phyloP scores from a whole-genome alignment of 495 filamentous ascomycete species.

The Penicillium arizonense region DNA sequence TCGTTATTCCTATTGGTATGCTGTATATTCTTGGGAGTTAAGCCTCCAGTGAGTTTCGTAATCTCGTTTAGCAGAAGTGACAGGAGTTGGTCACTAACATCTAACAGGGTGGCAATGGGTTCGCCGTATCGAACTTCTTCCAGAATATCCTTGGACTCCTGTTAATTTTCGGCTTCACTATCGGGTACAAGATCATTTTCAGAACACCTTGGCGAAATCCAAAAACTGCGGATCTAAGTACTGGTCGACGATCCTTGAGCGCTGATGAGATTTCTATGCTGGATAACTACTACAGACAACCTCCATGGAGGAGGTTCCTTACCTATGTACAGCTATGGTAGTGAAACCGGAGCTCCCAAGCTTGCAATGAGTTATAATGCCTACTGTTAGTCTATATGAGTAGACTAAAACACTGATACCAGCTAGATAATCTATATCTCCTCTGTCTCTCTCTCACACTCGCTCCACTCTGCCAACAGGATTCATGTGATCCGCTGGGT shows the following conservation, averaged over 20 bases:
- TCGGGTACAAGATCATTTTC: slow-evolving; percentile 27
- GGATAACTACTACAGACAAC: slow-evolving; percentile 15
- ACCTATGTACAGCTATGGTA: slow-evolving; percentile 21
- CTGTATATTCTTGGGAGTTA: slow-evolving; percentile 13
- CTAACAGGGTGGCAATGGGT: background rate
- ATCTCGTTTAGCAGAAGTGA: background rate
- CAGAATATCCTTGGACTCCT: slow-evolving; percentile 29
- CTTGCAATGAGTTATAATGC: too few relatives aligned
- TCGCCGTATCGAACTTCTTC: slow-evolving; percentile 28
- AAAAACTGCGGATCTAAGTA: slow-evolving; percentile 17
- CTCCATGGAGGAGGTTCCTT: slow-evolving; percentile 15
- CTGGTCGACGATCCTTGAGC: slow-evolving; percentile 8
- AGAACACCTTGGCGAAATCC: slow-evolving; percentile 14
- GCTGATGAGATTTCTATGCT: slow-evolving; percentile 18
- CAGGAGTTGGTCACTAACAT: background rate
- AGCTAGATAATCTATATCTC: too few relatives aligned
- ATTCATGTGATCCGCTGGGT: too few relatives aligned
- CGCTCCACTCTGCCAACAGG: too few relatives aligned
- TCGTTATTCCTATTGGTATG: slow-evolving; percentile 15
- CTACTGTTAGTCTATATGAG: too few relatives aligned
- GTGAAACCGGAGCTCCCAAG: too few relatives aligned
- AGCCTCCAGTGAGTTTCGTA: background rate
- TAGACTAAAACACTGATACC: too few relatives aligned
- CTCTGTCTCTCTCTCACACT: too few relatives aligned
- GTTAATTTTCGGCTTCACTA: slow-evolving; percentile 15